Conservation (phyloP, 2,329 filamentous ascomycete genomes). For the Phialocephala subalpina region DNA sequence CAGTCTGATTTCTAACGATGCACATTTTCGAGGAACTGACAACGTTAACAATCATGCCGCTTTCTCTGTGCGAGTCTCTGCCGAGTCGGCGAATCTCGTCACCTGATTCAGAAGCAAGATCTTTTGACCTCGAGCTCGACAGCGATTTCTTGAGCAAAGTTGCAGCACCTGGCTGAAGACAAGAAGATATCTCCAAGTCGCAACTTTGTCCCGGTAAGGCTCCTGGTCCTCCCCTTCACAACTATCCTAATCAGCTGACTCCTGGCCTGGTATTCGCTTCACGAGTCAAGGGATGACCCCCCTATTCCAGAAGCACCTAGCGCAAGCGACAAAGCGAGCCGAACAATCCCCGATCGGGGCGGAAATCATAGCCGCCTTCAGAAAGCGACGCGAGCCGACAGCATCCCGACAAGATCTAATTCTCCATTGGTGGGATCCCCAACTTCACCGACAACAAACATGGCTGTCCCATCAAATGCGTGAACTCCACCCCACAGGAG, state of each 20-base stretch:
- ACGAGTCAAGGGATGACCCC: not conserved
- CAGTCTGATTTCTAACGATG: too few relatives aligned
- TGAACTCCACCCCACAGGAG: not conserved
- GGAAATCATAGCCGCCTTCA: not conserved
- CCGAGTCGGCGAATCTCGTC: too few relatives aligned
- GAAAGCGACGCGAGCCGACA: not conserved
- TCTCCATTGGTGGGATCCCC: constrained; percentile 2
- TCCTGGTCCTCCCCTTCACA: too few relatives aligned
- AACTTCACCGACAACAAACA: not conserved
- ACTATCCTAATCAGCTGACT: not conserved
- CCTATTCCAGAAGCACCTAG: not conserved
- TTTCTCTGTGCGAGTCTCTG: too few relatives aligned
- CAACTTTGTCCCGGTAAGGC: too few relatives aligned
- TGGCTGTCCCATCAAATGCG: constrained; percentile 1
- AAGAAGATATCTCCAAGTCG: too few relatives aligned
- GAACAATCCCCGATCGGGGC: not conserved
- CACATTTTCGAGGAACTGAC: too few relatives aligned
- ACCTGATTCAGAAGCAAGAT: too few relatives aligned
- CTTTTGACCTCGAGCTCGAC: too few relatives aligned
- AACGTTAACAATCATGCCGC: too few relatives aligned
- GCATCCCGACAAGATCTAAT: not conserved
- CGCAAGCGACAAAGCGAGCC: constrained; percentile 1
- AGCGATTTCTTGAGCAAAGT: too few relatives aligned
- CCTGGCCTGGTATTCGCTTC: not conserved
- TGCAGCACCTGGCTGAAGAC: too few relatives aligned